Percentiles rank a stretch among this genome's conserved stretches.
Evolutionary conservation across 2,329 filamentous ascomycete genomes (phyloP).

Genomic region (Juglanconis juglandina): DNA sequence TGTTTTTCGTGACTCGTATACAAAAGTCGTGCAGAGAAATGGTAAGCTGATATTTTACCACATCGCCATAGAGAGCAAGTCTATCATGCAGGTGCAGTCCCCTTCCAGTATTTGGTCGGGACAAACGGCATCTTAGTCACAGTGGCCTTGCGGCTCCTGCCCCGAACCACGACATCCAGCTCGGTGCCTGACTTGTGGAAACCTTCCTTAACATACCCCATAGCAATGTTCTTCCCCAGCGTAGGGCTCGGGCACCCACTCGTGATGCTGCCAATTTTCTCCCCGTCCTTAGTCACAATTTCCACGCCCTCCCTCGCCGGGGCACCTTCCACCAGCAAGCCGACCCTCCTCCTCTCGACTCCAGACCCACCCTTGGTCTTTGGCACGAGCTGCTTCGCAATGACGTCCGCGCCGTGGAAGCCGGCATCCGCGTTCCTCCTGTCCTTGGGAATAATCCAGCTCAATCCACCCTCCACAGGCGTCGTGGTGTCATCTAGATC

Average conservation of each 20-base stretch:
- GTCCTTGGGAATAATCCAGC: conserved; percentile 82
- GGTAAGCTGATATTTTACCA: neutral
- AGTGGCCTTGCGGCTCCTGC: conserved; percentile 68
- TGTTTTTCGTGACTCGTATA: neutral
- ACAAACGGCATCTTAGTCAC: conserved; percentile 91
- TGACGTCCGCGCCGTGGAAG: conserved; percentile 82
- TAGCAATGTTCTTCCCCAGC: conserved; percentile 86
- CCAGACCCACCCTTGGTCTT: conserved; percentile 69
- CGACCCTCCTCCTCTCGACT: conserved; percentile 70
- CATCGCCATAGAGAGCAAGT: too few relatives aligned
- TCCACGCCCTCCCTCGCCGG: conserved; percentile 87
- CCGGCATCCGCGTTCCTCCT: conserved; percentile 61
- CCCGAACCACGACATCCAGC: conserved; percentile 72
- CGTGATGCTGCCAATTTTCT: conserved; percentile 75
- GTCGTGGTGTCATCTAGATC: conserved; percentile 79
- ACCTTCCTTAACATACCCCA: conserved; percentile 84
- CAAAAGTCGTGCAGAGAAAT: neutral
- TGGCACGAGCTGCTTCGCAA: conserved; percentile 72
- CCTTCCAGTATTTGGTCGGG: conserved; percentile 70
- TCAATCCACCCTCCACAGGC: conserved; percentile 54
- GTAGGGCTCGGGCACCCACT: conserved; percentile 88
- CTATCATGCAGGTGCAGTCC: conserved; percentile 21
- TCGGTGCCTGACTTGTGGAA: conserved; percentile 82
- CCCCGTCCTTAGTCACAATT: conserved; percentile 62
- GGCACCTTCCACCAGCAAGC: conserved; percentile 77